Evolutionary conservation across 192 early-diverging fungal genomes (phyloP).

Genomic region (Backusella mclennaniae): DNA sequence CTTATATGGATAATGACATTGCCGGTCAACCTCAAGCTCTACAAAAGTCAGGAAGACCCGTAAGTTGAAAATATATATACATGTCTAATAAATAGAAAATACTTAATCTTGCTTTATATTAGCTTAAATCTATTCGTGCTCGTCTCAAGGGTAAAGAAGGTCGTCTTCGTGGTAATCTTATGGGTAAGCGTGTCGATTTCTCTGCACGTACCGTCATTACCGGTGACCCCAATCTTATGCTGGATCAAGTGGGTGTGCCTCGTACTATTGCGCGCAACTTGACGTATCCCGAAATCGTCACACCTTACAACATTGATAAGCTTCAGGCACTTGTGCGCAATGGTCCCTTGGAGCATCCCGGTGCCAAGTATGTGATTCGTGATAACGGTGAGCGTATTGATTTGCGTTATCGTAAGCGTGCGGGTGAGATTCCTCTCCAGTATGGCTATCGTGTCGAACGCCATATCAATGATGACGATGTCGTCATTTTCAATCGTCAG

Average conservation of each 20-base stretch:
- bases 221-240: slow-evolving; percentile 95
- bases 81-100: not conserved
- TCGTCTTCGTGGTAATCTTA: slow-evolving; percentile 96
- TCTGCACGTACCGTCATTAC: slow-evolving; percentile 99
- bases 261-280: slow-evolving; percentile 95
- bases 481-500: slow-evolving; percentile 99
- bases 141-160: slow-evolving; percentile 99
- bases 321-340: slow-evolving; percentile 87
- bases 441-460: slow-evolving; percentile 74
- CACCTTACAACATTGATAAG: slow-evolving; percentile 92
- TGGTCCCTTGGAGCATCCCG: slow-evolving; percentile 91
- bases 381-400: slow-evolving; percentile 94
- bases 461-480: slow-evolving; percentile 92
- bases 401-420: slow-evolving; percentile 82
- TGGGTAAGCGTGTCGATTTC: slow-evolving; percentile 99
- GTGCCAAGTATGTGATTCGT: slow-evolving; percentile 95
- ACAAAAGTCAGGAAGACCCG: slow-evolving; percentile 92
- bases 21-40: slow-evolving; percentile 86
- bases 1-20: slow-evolving; percentile 97
- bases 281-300: slow-evolving; percentile 96
- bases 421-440: slow-evolving; percentile 82
- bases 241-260: slow-evolving; percentile 98
- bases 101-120: not conserved
- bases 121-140: slow-evolving; percentile 66
- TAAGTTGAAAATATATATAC: slow-evolving; percentile 39